These are phyloP conservation scores for Trichaptum fuscoviolaceum DNA, from an alignment of 768 basidiomycete species.

Conservation along the genomic window DNA sequence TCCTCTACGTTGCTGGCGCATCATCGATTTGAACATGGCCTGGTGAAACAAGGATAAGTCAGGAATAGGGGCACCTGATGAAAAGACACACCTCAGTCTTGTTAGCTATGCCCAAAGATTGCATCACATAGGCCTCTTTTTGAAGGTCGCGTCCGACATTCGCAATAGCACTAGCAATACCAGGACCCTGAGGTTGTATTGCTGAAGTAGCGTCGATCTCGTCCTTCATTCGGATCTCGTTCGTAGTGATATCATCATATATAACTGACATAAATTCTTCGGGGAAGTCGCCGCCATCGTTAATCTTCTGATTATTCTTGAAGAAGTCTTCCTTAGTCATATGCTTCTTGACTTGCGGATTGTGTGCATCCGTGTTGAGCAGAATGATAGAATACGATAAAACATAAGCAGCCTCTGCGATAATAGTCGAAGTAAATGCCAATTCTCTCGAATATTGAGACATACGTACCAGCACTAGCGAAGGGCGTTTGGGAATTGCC, in stretches of 20 bases:
- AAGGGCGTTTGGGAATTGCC: slow-evolving; percentile 82
- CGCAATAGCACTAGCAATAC: slow-evolving; percentile 76
- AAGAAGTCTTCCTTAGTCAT: slow-evolving; percentile 92
- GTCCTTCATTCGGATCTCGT: slow-evolving; percentile 99
- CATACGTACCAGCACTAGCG: slow-evolving; percentile 80
- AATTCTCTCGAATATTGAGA: background rate
- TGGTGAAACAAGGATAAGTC: slow-evolving; percentile 22
- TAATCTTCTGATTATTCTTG: slow-evolving; percentile 95
- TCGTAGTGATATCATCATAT: slow-evolving; percentile 84
- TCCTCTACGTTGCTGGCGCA: slow-evolving; percentile 85
- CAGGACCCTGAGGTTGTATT: slow-evolving; percentile 46
- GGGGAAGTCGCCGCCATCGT: slow-evolving; percentile 83
- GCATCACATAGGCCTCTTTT: slow-evolving; percentile 91
- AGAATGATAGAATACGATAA: slow-evolving; percentile 93
- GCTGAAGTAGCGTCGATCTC: slow-evolving; percentile 68
- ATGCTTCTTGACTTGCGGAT: slow-evolving; percentile 86
- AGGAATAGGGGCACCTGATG: background rate
- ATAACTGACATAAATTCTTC: slow-evolving; percentile 76
- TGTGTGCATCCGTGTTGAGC: slow-evolving; percentile 97
- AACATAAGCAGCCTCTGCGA: slow-evolving; percentile 84
- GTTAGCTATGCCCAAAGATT: slow-evolving; percentile 93
- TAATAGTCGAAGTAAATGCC: background rate
- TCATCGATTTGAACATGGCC: slow-evolving; percentile 91
- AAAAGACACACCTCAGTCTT: slow-evolving; percentile 76
- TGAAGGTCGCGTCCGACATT: slow-evolving; percentile 93